Evolutionary conservation across 257 asterid genomes (phyloP).

Genomic region (Lycium ferocissimum): DNA sequence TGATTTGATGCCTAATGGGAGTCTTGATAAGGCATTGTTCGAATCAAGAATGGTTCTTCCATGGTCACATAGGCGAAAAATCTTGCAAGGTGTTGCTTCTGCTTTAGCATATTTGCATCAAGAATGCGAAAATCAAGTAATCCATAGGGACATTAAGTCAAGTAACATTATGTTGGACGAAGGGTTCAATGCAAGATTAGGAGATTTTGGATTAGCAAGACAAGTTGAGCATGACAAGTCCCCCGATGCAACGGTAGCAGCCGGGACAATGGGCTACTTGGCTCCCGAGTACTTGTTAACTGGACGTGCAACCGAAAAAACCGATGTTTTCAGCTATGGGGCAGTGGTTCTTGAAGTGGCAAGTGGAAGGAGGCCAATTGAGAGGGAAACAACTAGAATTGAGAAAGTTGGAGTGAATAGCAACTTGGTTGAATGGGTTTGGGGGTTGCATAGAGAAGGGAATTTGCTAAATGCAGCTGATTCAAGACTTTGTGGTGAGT

Average conservation of each 20-base stretch:
- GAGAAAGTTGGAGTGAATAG: slow-evolving; percentile 51
- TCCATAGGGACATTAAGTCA: slow-evolving; percentile 76
- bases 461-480: slow-evolving; percentile 60
- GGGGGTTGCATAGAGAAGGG: slow-evolving; percentile 76
- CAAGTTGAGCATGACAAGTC: slow-evolving; percentile 79
- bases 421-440: slow-evolving; percentile 86
- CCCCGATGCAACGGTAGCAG: slow-evolving; percentile 84
- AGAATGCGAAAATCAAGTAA: slow-evolving; percentile 83
- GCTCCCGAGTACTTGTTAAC: slow-evolving; percentile 86
- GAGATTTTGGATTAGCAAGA: slow-evolving; percentile 84
- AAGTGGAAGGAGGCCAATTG: slow-evolving; percentile 78
- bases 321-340: slow-evolving; percentile 80
- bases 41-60: slow-evolving; percentile 44
- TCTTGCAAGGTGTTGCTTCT: slow-evolving; percentile 80
- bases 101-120: slow-evolving; percentile 81
- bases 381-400: slow-evolving; percentile 57
- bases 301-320: slow-evolving; percentile 78
- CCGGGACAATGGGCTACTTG: slow-evolving; percentile 89
- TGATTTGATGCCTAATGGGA: slow-evolving; percentile 72
- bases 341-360: slow-evolving; percentile 90
- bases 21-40: too few relatives aligned
- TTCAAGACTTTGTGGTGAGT: slow-evolving; percentile 57
- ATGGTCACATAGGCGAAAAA: slow-evolving; percentile 65
- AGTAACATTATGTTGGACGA: slow-evolving; percentile 89
- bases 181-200: slow-evolving; percentile 79